Evolutionary conservation across 352 stramenopile species (phyloP), one percentile per base, ranked within the genome.

Genomic region (Discostella stelligera): DNA sequence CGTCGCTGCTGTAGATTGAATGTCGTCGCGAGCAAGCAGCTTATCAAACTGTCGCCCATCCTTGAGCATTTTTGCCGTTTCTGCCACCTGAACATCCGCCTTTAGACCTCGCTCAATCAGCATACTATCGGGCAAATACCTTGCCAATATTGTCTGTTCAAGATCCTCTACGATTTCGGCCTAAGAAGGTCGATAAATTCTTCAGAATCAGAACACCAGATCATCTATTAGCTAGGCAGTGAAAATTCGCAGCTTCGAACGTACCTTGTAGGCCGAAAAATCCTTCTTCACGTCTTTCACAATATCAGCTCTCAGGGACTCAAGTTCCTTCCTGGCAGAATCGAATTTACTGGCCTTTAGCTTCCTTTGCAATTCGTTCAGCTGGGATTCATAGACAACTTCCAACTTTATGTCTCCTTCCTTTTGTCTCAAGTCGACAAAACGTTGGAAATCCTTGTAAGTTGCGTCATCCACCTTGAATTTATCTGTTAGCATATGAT

Each of bases 101-200:
- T 78, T 79, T 3, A 93, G 59, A 3, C 66, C 60, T 56, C 77
- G 65, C 67, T 90, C 79, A 58, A 93, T 82, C 4, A 92, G 62
- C 84, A 91, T 91, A 48, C 78, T 87, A 68, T 91, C 84, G 30
- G 58, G 88, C 16, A 93, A 53, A 62, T 92, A 94, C 59, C 89
- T 72, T 27, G 86, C 70, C 11, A 92, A 58, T 59, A 94, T 92
- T 63, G 75, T 83, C 52, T 87, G 81, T 13, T 86, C 76, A 18
- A 93, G 76, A 73, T 93, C 86, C 84, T 93, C 87, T 56, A 89
- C 90, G 66, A 94, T 89, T 69, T 93, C 85, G 25, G 71, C 64
- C 27, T 66, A 37, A 37, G 3, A 23, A 6, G 54, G 16, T 37
- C 37, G 46, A 44, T 20, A 39, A n/a, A 10, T 16, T 48, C 21